Percentiles rank a stretch among this genome's conserved stretches.
Evolutionary conservation across 1,139 yeast species (phyloP).

Genomic region (Blastobotrys aristatus): DNA sequence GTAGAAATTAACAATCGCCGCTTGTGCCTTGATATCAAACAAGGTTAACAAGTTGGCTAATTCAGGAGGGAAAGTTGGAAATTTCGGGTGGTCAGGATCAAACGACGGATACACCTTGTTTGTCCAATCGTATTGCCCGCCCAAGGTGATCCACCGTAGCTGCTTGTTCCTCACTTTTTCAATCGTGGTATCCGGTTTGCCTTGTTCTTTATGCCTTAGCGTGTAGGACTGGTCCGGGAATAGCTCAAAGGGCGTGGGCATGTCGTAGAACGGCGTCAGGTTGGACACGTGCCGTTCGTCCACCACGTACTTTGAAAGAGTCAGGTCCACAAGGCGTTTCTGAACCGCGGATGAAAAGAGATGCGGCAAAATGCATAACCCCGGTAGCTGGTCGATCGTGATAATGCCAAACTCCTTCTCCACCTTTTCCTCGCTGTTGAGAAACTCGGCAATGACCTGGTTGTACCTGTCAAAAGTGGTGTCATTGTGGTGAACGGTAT

Average conservation of each 20-base stretch:
- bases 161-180: slow-evolving; percentile 25
- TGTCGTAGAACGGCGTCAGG: slow-evolving; percentile 33
- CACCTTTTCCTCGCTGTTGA: not conserved
- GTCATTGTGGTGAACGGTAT: not conserved
- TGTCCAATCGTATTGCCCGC: slow-evolving; percentile 46
- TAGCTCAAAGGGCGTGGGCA: slow-evolving; percentile 23
- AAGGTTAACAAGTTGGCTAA: slow-evolving; percentile 28
- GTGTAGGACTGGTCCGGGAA: slow-evolving; percentile 14
- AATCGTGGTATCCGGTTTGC: slow-evolving; percentile 18
- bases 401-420: not conserved
- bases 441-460: not conserved
- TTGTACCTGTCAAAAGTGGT: not conserved
- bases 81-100: slow-evolving; percentile 30
- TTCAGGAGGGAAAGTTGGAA: slow-evolving; percentile 36
- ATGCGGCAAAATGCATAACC: slow-evolving; percentile 31
- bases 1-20: slow-evolving; percentile 43
- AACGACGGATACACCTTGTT: slow-evolving; percentile 39
- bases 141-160: slow-evolving; percentile 43
- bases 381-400: slow-evolving; percentile 33
- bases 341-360: slow-evolving; percentile 30
- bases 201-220: slow-evolving; percentile 16
- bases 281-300: slow-evolving; percentile 35
- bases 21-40: slow-evolving; percentile 34
- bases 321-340: slow-evolving; percentile 27
- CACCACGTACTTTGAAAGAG: slow-evolving; percentile 34